These are phyloP conservation scores for Hyaloperonospora brassicae DNA, from an alignment of 352 stramenopile genomes.

Conservation along the genomic window DNA sequence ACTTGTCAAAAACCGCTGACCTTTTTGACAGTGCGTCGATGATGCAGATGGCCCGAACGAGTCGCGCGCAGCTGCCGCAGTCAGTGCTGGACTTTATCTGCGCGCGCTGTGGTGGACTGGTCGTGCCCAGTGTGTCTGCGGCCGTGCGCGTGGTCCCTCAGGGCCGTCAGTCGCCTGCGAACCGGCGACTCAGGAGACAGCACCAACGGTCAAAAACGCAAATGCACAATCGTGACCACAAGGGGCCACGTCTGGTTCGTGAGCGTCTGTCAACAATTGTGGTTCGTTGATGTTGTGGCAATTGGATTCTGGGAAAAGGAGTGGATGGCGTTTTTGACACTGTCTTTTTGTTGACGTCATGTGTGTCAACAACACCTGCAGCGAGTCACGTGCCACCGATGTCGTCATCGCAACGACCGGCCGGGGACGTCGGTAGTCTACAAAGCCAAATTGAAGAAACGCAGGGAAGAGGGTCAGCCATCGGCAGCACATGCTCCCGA, in stretches of 20 bases:
- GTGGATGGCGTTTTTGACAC: background rate
- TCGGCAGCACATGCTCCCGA: background rate
- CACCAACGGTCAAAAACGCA: conserved; percentile 27
- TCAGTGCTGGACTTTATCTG: conserved; percentile 59
- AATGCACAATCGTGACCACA: conserved; percentile 7
- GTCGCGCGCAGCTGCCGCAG: conserved; percentile 28
- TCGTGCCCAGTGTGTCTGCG: conserved; percentile 52
- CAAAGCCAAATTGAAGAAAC: conserved; percentile 50
- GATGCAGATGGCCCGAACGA: conserved; percentile 39
- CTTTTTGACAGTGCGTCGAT: conserved; percentile 34
- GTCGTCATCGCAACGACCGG: conserved; percentile 37
- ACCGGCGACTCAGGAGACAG: conserved; percentile 40
- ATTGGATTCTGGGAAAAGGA: too few species aligned
- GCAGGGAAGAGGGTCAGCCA: conserved; percentile 9
- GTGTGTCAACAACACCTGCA: conserved; percentile 14
- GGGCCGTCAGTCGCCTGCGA: conserved; percentile 27
- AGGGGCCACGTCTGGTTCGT: conserved; percentile 13
- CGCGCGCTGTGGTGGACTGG: conserved; percentile 44
- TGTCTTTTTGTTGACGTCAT: conserved; percentile 2
- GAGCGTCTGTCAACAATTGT: conserved; percentile 34
- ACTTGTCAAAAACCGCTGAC: background rate
- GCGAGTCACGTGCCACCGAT: conserved; percentile 48
- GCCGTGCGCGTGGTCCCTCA: conserved; percentile 44
- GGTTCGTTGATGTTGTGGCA: conserved; percentile 13
- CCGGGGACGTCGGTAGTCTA: conserved; percentile 39